phyloP scores from a whole-genome alignment of 257 asterid species.

The Solanum piurae region DNA sequence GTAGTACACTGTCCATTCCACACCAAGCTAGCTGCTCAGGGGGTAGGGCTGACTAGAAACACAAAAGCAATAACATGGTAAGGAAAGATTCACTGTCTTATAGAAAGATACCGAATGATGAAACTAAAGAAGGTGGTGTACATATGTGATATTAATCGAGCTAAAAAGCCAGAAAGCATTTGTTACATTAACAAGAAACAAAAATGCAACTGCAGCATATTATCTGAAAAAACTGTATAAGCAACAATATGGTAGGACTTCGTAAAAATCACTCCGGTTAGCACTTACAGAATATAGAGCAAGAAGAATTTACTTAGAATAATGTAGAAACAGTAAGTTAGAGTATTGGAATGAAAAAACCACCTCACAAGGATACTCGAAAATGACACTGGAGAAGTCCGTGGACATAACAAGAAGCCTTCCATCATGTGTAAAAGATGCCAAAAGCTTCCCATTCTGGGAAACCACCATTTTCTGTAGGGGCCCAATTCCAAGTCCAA shows the following conservation, averaged over 20 bases:
- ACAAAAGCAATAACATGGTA: not conserved
- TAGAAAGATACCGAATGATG: not conserved
- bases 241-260: not conserved
- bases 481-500: conserved; percentile 68
- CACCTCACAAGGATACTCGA: conserved; percentile 83
- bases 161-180: not conserved
- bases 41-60: conserved; percentile 72
- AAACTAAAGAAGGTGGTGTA: not conserved
- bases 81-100: not conserved
- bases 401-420: conserved; percentile 77
- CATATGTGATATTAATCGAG: not conserved
- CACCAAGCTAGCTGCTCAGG: conserved; percentile 98
- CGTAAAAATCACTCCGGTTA: not conserved
- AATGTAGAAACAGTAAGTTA: not conserved
- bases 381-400: conserved; percentile 61
- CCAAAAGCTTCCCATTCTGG: conserved; percentile 72
- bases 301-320: not conserved
- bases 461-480: conserved; percentile 89
- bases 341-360: not conserved
- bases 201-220: not conserved
- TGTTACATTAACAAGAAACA: not conserved
- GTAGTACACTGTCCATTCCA: conserved; percentile 88
- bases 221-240: not conserved
- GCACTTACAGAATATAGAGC: not conserved
- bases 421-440: conserved; percentile 81